Evolutionary conservation across 139 green algal genomes (phyloP), one percentile per base, ranked within the genome.

Genomic region (Volvox reticuliferus): DNA sequence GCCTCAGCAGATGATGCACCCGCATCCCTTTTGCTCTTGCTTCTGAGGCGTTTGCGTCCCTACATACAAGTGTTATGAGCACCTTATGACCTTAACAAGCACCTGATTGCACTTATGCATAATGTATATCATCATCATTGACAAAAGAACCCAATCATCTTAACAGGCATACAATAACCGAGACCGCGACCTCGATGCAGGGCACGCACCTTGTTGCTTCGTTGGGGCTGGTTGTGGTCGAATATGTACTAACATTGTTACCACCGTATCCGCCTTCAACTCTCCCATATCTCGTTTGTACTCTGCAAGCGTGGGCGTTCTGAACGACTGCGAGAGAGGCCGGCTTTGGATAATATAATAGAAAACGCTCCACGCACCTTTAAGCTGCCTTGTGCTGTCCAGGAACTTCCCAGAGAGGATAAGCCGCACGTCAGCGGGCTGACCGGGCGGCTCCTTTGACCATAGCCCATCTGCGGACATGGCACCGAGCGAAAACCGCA

Each of bases 191-290:
- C 71, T 32, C 12, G 65, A 79, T 79, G 21, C 71, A 79, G 1
- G 19, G 12, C 28, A 81, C 75, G 75, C 75, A 91, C 88, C 88
- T 82, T 88, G 80, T 33, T 81, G 80, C 69, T 92, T 92, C 0
- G 76, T 63, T 0, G 76, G 76, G 1, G 87, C 35, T 28, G 75
- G 87, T 44, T 91, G 87, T 0, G 89, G 87, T 77, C 92, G 62
- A 17, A 96, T 90, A n/a, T 95, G 82, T 67, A 95, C 84, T 30
- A 94, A 91, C 90, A 96, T 93, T 18, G 94, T 96, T 0, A 96
- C 93, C 37, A 96, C 86, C 20, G 90, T 94, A 35, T 95, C 92
- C 2, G 89, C 21, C 68, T 96, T 95, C 1, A 94, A 33, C 75
- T 96, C 94, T 3, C 94, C 94, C 94, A 96, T 96, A 35, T 92